These are phyloP conservation scores for Raphanus hybrid DNA, from an alignment of 441 rosid species.

Conservation along the genomic window DNA sequence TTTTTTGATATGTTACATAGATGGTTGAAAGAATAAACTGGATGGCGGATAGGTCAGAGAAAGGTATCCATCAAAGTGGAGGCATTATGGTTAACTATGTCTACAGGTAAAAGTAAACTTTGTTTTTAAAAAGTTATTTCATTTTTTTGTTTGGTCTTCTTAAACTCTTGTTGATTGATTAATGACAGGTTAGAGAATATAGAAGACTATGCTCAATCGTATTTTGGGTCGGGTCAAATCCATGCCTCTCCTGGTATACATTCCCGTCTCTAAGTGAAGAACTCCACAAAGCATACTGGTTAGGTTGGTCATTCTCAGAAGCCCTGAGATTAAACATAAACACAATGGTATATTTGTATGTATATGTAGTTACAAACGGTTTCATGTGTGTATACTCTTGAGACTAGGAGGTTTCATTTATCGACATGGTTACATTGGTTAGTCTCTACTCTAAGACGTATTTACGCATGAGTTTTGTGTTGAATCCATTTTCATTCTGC, in stretches of 20 bases:
- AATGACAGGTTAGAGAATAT: conserved; percentile 75
- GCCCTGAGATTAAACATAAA: background rate
- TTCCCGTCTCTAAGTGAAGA: conserved; percentile 37
- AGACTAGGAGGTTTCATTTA: conserved; percentile 9
- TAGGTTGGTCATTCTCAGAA: conserved; percentile 1
- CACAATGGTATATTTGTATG: conserved; percentile 29
- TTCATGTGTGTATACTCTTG: conserved; percentile 11
- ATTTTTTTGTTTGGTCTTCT: background rate
- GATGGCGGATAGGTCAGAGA: conserved; percentile 91
- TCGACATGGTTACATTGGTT: too few relatives aligned
- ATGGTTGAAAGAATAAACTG: conserved; percentile 95
- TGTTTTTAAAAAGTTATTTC: background rate
- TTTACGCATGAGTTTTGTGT: conserved; percentile 50
- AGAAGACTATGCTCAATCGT: conserved; percentile 78
- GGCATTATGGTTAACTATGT: conserved; percentile 97
- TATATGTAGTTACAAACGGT: conserved; percentile 26
- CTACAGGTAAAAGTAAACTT: conserved; percentile 63
- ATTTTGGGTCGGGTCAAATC: conserved; percentile 72
- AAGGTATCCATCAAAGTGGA: conserved; percentile 80
- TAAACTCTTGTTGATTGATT: background rate
- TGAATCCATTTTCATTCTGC: conserved; percentile 66
- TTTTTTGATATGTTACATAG: conserved; percentile 42
- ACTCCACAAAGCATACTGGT: background rate
- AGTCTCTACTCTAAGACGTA: too few relatives aligned
- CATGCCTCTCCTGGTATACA: conserved; percentile 64